Percentiles rank a stretch among this genome's conserved stretches.
Evolutionary conservation across 192 early-diverging fungal species (phyloP).

Genomic region (Gamsiella multidivaricata): DNA sequence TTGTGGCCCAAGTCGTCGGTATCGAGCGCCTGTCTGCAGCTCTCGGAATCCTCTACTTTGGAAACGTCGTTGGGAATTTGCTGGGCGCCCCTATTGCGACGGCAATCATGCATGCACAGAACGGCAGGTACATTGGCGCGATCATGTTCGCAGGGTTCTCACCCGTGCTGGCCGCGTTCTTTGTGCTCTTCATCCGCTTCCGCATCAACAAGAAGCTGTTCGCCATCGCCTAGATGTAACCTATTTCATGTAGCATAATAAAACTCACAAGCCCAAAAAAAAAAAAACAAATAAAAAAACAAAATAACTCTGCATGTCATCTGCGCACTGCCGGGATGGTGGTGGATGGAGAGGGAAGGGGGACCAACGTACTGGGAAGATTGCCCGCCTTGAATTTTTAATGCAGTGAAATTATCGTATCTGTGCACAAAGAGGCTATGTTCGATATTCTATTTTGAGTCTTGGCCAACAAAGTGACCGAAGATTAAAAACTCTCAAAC

Average conservation of each 20-base stretch:
- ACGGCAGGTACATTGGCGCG: slow-evolving; percentile 25
- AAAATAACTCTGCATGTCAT: no score
- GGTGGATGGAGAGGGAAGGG: no score
- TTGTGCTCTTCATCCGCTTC: slow-evolving; percentile 33
- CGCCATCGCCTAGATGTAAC: slow-evolving; percentile 34
- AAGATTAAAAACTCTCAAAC: no score
- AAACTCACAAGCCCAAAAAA: not conserved
- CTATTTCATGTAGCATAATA: slow-evolving; percentile 1
- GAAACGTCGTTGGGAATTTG: slow-evolving; percentile 45
- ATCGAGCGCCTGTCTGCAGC: slow-evolving; percentile 55
- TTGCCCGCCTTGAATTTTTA: no score
- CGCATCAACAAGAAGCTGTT: slow-evolving; percentile 23
- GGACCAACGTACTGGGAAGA: no score
- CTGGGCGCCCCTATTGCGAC: slow-evolving; percentile 54
- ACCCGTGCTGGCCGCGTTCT: slow-evolving; percentile 23
- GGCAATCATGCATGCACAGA: slow-evolving; percentile 16
- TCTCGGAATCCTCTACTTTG: slow-evolving; percentile 58
- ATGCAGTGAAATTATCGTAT: no score
- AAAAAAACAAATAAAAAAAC: not conserved
- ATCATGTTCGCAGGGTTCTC: slow-evolving; percentile 26
- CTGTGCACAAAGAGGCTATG: not conserved
- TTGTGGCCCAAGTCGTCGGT: slow-evolving; percentile 65
- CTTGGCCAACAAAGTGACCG: no score
- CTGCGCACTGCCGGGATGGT: no score
- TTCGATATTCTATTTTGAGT: not conserved